These are phyloP conservation scores for Phanerodontia chrysosporium DNA, from an alignment of 768 basidiomycete genomes.

Conservation along the genomic window DNA sequence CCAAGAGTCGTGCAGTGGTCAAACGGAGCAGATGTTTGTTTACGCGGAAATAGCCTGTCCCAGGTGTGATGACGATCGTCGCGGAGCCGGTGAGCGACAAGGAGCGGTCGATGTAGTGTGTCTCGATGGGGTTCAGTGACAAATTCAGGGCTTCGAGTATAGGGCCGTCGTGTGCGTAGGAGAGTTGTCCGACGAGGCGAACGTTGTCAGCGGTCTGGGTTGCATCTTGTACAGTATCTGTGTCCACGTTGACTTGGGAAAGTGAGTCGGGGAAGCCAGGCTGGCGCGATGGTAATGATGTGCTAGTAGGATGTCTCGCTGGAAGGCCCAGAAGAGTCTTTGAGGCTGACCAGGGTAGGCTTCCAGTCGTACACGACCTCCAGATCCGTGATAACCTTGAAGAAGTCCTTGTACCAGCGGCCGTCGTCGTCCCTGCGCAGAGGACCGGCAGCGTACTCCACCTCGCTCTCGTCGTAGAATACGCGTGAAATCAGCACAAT, in stretches of 20 bases:
- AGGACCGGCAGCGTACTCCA: constrained; percentile 80
- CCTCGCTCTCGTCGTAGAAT: constrained; percentile 77
- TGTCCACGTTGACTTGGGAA: not conserved
- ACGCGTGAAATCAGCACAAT: constrained; percentile 94
- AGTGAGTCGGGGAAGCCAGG: constrained; percentile 4
- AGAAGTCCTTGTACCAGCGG: constrained; percentile 91
- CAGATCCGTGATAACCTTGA: constrained; percentile 90
- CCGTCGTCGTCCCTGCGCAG: constrained; percentile 72
- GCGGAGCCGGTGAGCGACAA: constrained; percentile 82
- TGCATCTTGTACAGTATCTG: too few relatives aligned
- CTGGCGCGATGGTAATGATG: constrained; percentile 81
- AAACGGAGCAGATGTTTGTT: constrained; percentile 85
- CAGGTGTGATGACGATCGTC: constrained; percentile 86
- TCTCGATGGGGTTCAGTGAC: constrained; percentile 87
- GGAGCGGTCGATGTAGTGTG: constrained; percentile 93
- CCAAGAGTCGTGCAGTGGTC: constrained; percentile 90
- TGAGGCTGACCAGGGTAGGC: constrained; percentile 78
- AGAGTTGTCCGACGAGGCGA: constrained; percentile 73
- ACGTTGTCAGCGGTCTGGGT: constrained; percentile 35
- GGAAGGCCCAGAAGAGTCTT: constrained; percentile 90
- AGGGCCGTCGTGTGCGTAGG: constrained; percentile 90
- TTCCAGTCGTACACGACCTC: constrained; percentile 89
- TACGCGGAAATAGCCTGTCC: constrained; percentile 90
- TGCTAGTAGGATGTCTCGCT: constrained; percentile 84
- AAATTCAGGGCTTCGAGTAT: constrained; percentile 95